Evolutionary conservation across 306 rosid genomes (phyloP), one percentile per base, ranked within the genome.

Genomic region (Inga laurina): DNA sequence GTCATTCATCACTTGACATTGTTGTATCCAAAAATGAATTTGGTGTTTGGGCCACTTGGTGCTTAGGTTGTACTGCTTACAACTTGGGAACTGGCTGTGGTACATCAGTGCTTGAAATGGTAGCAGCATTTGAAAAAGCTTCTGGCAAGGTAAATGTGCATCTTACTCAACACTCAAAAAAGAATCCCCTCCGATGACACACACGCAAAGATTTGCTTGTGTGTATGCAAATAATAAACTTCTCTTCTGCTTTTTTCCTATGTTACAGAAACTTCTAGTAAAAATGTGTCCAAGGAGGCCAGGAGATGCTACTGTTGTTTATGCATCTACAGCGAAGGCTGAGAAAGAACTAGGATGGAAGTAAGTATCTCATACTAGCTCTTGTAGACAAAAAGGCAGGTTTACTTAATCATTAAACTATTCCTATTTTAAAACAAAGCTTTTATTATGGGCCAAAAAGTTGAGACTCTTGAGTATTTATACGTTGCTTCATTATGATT

Each of bases 261-360:
- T 54, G 71, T 72, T 77, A 24, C 89, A 93, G 97, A 91, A 90
- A 90, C 89, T 93, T 80, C 91, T 93, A 1, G 43, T 82, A 5
- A 91, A 91, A 76, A 80, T 87, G 72, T 91, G 97, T 78, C 90
- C 90, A 0, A 90, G 97, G 84, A 90, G 97, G 83, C 83, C 93
- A 7, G 97, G 97, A 65, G 97, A 93, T 89, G 97, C 97, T 57
- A 91, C 97, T 5, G 90, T 88, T 24, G 94, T 91, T 41, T 93
- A 91, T 82, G 97, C 97, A 12, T 93, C 94, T 7, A 93, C 94
- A 1, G 89, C 89, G 79, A 93, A 93, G 81, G 97, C 97, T 57
- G 82, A 86, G 84, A 83, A 72, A 82, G 97, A 93, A 87, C 94
- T 93, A 62, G 92, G 92, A 34, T 93, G 97, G 97, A 93, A 87